These are phyloP conservation scores for Aspergillus baeticus DNA, from an alignment of 495 filamentous ascomycete genomes.

Conservation along the genomic window DNA sequence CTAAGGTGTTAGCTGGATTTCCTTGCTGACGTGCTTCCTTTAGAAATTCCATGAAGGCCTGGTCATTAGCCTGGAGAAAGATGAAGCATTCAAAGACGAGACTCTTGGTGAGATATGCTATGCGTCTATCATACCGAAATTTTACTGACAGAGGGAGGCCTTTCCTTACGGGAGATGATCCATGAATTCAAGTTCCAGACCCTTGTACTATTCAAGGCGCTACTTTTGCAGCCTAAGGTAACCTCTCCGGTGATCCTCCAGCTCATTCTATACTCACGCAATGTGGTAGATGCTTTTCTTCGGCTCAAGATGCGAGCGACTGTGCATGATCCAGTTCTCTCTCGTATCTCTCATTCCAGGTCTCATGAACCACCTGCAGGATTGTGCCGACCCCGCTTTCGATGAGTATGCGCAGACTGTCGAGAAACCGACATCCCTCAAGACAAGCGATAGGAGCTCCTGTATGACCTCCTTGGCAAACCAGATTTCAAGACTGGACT, in stretches of 20 bases:
- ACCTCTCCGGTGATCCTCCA: not conserved
- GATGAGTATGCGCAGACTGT: slow-evolving; percentile 77
- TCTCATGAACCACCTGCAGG: slow-evolving; percentile 78
- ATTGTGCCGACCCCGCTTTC: slow-evolving; percentile 88
- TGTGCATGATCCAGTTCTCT: slow-evolving; percentile 98
- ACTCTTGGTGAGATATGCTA: slow-evolving; percentile 65
- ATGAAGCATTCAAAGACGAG: slow-evolving; percentile 75
- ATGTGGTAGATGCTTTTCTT: slow-evolving; percentile 90
- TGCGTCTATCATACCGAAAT: not conserved
- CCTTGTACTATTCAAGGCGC: slow-evolving; percentile 88
- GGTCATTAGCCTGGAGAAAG: slow-evolving; percentile 60
- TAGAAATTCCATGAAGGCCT: slow-evolving; percentile 91
- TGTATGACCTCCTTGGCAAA: slow-evolving; percentile 36
- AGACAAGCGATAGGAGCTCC: slow-evolving; percentile 88
- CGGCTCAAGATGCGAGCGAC: slow-evolving; percentile 84
- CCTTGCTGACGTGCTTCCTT: slow-evolving; percentile 18
- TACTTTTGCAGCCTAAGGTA: slow-evolving; percentile 93
- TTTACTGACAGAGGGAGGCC: slow-evolving; percentile 43
- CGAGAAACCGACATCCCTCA: slow-evolving; percentile 76
- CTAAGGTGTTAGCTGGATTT: not conserved
- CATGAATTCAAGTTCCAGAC: slow-evolving; percentile 93
- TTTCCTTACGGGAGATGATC: slow-evolving; percentile 88
- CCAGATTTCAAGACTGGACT: not conserved
- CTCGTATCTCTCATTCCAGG: slow-evolving; percentile 92
- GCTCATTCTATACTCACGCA: not conserved